Percentiles rank a stretch among this genome's conserved stretches.
These are phyloP conservation scores for Mucor ambiguus DNA, from an alignment of 371 early-diverging fungal genomes.

Conservation along the genomic window DNA sequence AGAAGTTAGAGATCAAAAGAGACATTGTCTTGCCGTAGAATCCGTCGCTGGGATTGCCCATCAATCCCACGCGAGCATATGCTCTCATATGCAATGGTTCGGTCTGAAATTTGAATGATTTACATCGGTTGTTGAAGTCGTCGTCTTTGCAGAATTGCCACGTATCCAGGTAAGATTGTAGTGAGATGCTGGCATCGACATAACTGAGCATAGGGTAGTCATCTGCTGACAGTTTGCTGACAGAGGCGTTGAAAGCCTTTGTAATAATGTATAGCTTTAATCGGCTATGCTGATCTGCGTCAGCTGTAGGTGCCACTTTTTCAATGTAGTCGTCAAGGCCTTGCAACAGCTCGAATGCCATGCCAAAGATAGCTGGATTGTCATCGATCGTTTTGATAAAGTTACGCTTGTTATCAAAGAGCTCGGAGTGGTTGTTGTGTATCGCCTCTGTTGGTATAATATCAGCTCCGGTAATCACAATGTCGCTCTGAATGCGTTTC, in stretches of 20 bases:
- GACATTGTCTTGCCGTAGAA: slow-evolving; percentile 72
- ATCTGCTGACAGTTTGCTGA: neutral
- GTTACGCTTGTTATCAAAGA: neutral
- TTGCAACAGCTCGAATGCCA: slow-evolving; percentile 8
- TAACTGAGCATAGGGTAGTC: neutral
- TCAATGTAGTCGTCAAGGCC: slow-evolving; percentile 16
- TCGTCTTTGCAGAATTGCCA: slow-evolving; percentile 24
- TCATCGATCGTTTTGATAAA: neutral
- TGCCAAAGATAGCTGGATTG: slow-evolving; percentile 17
- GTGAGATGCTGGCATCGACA: slow-evolving; percentile 7
- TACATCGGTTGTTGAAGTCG: neutral
- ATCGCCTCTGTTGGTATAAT: slow-evolving; percentile 19
- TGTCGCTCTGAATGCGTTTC: slow-evolving; percentile 23
- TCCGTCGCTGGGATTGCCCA: slow-evolving; percentile 78
- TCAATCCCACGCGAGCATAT: slow-evolving; percentile 69
- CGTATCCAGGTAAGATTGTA: slow-evolving; percentile 8
- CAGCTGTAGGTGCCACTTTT: neutral
- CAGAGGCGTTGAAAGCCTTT: neutral
- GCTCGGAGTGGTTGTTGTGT: neutral
- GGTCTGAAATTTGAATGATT: slow-evolving; percentile 7
- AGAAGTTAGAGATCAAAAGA: slow-evolving; percentile 66
- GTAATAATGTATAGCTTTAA: neutral
- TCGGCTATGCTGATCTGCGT: neutral
- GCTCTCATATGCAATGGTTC: slow-evolving; percentile 43
- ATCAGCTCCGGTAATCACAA: slow-evolving; percentile 33